phyloP scores from a whole-genome alignment of 371 early-diverging fungal genomes.

The Haplosporangium sp. region DNA sequence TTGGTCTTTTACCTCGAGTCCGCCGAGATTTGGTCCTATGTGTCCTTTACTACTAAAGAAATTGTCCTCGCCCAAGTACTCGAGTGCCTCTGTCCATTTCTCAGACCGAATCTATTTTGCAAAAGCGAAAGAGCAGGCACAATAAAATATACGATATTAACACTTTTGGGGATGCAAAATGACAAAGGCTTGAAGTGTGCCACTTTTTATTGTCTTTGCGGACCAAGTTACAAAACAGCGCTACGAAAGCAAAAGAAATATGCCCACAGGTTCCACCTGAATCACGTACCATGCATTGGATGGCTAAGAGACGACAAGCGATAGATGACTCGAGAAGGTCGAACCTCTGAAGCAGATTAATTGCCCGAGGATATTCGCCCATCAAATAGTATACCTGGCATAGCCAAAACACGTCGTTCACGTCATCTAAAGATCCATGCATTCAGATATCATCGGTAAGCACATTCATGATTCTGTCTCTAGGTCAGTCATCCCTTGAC shows the following conservation, averaged over 20 bases:
- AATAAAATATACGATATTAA: background rate
- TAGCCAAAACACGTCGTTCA: slow-evolving; percentile 68
- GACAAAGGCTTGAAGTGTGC: too few species aligned
- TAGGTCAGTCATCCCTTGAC: too few species aligned
- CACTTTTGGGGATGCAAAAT: too few species aligned
- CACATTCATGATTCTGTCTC: background rate
- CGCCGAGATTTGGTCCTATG: slow-evolving; percentile 19
- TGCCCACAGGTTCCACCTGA: slow-evolving; percentile 9
- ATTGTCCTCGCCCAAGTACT: slow-evolving; percentile 67
- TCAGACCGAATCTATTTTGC: slow-evolving; percentile 62
- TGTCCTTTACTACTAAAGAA: slow-evolving; percentile 57
- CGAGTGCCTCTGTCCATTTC: slow-evolving; percentile 69
- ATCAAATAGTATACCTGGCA: slow-evolving; percentile 69
- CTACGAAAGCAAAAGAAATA: slow-evolving; percentile 2
- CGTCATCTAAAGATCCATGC: slow-evolving; percentile 56
- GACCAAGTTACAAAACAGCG: background rate
- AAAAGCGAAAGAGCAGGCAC: background rate
- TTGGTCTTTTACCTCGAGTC: slow-evolving; percentile 47
- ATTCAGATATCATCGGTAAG: background rate
- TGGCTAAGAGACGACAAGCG: slow-evolving; percentile 70
- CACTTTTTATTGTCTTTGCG: background rate
- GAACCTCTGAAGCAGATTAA: slow-evolving; percentile 64
- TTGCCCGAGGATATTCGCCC: slow-evolving; percentile 69
- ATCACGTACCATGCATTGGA: slow-evolving; percentile 69
- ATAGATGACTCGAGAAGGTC: slow-evolving; percentile 64